These are phyloP conservation scores for Salvia rosmarinus DNA, from an alignment of 257 asterid species.

Conservation along the genomic window DNA sequence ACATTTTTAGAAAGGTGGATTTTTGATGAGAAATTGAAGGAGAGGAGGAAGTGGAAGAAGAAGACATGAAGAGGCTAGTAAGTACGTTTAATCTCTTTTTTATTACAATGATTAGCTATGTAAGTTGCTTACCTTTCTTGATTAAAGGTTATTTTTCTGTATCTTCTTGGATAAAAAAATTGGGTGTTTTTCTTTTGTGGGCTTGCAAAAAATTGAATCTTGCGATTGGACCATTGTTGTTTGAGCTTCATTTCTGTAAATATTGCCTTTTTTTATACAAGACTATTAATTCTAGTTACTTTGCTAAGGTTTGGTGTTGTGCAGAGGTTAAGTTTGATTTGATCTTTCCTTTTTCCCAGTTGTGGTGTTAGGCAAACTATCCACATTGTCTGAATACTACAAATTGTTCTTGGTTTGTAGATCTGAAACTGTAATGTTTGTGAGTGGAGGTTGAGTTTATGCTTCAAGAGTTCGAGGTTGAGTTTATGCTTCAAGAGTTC, in stretches of 20 bases:
- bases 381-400: conserved; percentile 43
- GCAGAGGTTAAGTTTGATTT: conserved; percentile 37
- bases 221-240: conserved; percentile 28
- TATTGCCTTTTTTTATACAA: neutral
- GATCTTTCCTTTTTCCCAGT: conserved; percentile 35
- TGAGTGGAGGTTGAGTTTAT: conserved; percentile 29
- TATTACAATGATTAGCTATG: conserved; percentile 12
- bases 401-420: conserved; percentile 33
- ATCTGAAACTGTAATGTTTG: conserved; percentile 38
- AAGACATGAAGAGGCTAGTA: conserved; percentile 94
- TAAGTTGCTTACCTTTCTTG: neutral
- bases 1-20: conserved; percentile 39
- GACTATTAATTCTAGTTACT: conserved; percentile 5
- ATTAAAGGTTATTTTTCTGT: neutral
- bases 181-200: conserved; percentile 28
- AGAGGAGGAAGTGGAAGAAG: conserved; percentile 18
- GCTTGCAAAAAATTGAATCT: conserved; percentile 32
- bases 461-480: too few relatives aligned
- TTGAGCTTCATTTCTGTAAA: conserved; percentile 16
- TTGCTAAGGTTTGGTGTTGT: conserved; percentile 26
- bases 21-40: conserved; percentile 62
- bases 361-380: conserved; percentile 32
- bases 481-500: conserved; percentile 28
- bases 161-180: conserved; percentile 37
- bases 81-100: conserved; percentile 72